A percentile compares a stretch with the other conserved stretches of the same genome.
phyloP scores from a whole-genome alignment of 305 asterid genomes.

The Fraxinus paxiana region DNA sequence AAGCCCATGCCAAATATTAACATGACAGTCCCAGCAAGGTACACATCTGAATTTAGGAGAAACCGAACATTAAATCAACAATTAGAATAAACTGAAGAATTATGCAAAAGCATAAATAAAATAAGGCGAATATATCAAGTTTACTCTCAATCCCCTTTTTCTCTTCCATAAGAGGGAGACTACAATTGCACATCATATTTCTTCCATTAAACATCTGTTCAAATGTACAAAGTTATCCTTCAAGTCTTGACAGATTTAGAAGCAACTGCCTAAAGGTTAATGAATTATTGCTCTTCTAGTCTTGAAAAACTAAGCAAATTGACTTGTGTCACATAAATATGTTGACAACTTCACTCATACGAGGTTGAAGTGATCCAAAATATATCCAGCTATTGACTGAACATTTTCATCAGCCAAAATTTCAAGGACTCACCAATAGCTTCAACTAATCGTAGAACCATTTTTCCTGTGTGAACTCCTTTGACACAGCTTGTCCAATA shows the following conservation, averaged over 20 bases:
- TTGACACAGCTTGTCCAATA: slow-evolving; percentile 74
- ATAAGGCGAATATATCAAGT: neutral
- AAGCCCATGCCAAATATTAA: slow-evolving; percentile 91
- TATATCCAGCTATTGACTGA: neutral
- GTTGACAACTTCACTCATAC: neutral
- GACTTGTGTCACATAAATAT: neutral
- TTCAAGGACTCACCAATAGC: slow-evolving; percentile 67
- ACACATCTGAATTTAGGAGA: slow-evolving; percentile 50
- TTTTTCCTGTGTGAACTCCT: slow-evolving; percentile 70
- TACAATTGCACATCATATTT: neutral
- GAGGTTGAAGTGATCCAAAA: neutral
- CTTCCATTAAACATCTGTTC: neutral
- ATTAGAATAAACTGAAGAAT: too few relatives aligned
- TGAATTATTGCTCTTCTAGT: neutral
- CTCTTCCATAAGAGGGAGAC: neutral
- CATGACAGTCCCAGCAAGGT: slow-evolving; percentile 96
- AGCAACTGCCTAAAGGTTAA: neutral
- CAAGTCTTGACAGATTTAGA: neutral
- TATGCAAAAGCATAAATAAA: neutral
- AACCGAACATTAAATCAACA: neutral
- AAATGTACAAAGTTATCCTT: neutral
- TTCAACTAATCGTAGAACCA: slow-evolving; percentile 76
- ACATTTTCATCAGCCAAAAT: neutral
- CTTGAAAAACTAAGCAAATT: neutral
- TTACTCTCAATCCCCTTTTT: neutral